Conservation (phyloP, 1,139 yeast genomes). For the Sugiyamaella xylanicola region DNA sequence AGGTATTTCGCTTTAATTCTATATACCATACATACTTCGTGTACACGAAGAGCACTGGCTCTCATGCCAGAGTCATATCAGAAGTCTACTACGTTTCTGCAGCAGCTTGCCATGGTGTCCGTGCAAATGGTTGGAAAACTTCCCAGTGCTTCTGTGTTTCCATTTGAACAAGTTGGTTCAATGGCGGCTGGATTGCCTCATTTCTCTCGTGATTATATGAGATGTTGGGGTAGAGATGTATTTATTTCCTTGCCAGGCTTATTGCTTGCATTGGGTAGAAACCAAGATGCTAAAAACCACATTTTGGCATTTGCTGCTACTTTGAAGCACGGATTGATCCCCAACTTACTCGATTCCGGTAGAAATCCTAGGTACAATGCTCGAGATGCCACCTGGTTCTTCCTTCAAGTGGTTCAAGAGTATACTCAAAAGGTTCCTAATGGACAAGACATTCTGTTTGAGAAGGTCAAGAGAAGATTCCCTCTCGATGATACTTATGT, state of each 20-base stretch:
- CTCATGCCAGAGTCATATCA: slow-evolving; percentile 59
- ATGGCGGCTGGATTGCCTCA: slow-evolving; percentile 98
- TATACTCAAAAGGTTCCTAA: slow-evolving; percentile 68
- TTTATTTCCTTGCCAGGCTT: slow-evolving; percentile 86
- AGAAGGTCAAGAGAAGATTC: slow-evolving; percentile 76
- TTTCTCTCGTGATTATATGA: slow-evolving; percentile 85
- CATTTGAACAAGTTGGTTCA: slow-evolving; percentile 61
- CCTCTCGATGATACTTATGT: slow-evolving; percentile 86
- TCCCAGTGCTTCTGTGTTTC: slow-evolving; percentile 74
- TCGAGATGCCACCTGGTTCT: slow-evolving; percentile 97
- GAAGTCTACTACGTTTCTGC: slow-evolving; percentile 70
- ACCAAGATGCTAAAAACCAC: slow-evolving; percentile 76
- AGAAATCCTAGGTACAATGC: slow-evolving; percentile 94
- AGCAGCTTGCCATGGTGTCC: slow-evolving; percentile 76
- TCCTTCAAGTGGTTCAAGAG: slow-evolving; percentile 82
- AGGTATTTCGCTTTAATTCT: slow-evolving; percentile 80
- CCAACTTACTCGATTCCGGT: slow-evolving; percentile 89
- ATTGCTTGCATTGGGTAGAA: slow-evolving; percentile 73
- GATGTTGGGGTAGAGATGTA: slow-evolving; percentile 99
- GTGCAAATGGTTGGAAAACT: slow-evolving; percentile 83
- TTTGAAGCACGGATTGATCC: slow-evolving; percentile 91
- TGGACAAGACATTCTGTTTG: slow-evolving; percentile 68
- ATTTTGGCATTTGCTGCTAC: slow-evolving; percentile 89
- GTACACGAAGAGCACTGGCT: slow-evolving; percentile 65
- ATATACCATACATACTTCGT: slow-evolving; percentile 81